These are phyloP conservation scores for Acacia pycnantha DNA, from an alignment of 331 rosid species.

Conservation along the genomic window DNA sequence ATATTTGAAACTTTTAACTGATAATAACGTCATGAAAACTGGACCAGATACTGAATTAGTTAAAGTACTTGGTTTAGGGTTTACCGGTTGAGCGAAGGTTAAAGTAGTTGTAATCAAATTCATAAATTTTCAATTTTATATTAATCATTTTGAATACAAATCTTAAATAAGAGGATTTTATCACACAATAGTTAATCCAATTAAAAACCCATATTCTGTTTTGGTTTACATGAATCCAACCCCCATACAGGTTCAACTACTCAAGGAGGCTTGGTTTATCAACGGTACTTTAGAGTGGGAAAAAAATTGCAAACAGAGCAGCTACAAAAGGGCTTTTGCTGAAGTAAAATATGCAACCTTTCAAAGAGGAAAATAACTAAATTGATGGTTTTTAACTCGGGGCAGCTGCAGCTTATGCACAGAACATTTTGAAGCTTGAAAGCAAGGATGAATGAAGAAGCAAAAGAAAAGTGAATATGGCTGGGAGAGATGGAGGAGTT, in stretches of 20 bases:
- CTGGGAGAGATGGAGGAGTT: background rate
- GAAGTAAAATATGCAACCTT: background rate
- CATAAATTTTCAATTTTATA: background rate
- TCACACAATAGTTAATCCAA: background rate
- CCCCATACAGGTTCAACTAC: background rate
- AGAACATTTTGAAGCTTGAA: background rate
- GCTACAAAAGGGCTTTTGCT: conserved; percentile 8
- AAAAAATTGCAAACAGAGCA: conserved; percentile 12
- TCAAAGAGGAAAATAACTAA: background rate
- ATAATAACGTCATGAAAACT: background rate
- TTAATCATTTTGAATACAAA: background rate
- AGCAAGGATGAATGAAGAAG: background rate
- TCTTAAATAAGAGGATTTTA: background rate
- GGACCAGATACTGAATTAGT: background rate
- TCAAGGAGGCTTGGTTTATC: conserved; percentile 63
- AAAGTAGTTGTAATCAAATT: background rate
- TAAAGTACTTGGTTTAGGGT: background rate
- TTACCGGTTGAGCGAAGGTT: background rate
- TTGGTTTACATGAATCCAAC: background rate
- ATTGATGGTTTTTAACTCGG: background rate
- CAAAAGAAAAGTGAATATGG: background rate
- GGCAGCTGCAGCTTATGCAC: background rate
- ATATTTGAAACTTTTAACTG: background rate
- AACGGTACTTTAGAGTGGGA: conserved; percentile 25
- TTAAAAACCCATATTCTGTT: background rate